Conservation (phyloP, 2,329 filamentous ascomycete species). For the Cercospora zeina region DNA sequence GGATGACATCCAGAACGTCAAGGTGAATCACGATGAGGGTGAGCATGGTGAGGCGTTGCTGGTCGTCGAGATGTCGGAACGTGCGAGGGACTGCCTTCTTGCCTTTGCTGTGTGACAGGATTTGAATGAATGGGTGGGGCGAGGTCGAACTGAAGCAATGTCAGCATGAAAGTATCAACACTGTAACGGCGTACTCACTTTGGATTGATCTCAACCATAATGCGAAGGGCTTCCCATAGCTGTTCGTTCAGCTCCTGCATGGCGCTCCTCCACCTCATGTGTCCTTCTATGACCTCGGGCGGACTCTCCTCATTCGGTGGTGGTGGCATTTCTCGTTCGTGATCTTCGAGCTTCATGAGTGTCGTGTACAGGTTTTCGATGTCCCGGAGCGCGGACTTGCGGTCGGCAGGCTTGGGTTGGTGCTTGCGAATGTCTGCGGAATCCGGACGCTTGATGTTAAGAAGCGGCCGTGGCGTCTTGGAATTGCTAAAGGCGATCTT, state of each 20-base stretch:
- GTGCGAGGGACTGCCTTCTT: conserved; percentile 94
- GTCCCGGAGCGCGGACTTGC: conserved; percentile 78
- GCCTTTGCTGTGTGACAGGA: conserved; percentile 90
- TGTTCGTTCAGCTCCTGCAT: conserved; percentile 71
- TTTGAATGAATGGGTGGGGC: conserved; percentile 90
- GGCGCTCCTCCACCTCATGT: conserved; percentile 76
- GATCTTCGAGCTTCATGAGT: conserved; percentile 91
- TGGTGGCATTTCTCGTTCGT: conserved; percentile 76
- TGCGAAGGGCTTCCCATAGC: conserved; percentile 84
- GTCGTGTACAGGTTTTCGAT: conserved; percentile 86
- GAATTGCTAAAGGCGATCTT: conserved; percentile 99
- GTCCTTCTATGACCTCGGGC: conserved; percentile 67
- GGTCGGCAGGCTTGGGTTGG: conserved; percentile 60
- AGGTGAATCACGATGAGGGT: conserved; percentile 95
- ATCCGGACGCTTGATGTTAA: conserved; percentile 91
- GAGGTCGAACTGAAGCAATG: conserved; percentile 59
- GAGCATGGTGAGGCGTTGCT: conserved; percentile 90
- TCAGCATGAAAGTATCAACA: conserved; percentile 14
- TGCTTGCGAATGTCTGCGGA: conserved; percentile 59
- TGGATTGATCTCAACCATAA: conserved; percentile 81
- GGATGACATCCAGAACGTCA: conserved; percentile 86
- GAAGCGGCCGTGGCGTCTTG: conserved; percentile 89
- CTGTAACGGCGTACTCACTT: conserved; percentile 43
- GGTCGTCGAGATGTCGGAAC: conserved; percentile 87
- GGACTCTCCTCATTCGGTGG: conserved; percentile 65